These are phyloP conservation scores for bread wheat (Triticum aestivum) DNA, from an alignment of 176 grass and related monocot genomes.

Conservation along the genomic window IWGSC_CS_RefSeq_v2.1 NC_057808.1:51014249-51014748, in stretches of 20 bases:
- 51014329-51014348: background rate
- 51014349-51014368: background rate
- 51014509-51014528: constrained; percentile 34
- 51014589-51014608: constrained; percentile 47
- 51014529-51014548: constrained; percentile 37
- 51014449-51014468: constrained; percentile 48
- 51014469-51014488: constrained; percentile 40
- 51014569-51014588: constrained; percentile 37
- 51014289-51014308: background rate
- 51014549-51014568: constrained; percentile 20
- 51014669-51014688: constrained; percentile 75
- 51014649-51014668: constrained; percentile 85
- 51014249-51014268: background rate
- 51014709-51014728: constrained; percentile 79
- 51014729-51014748: constrained; percentile 81
- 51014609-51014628: constrained; percentile 61
- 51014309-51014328: background rate
- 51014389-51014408: constrained; percentile 63
- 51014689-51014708: constrained; percentile 83
- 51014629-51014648: constrained; percentile 61
- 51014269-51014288: background rate
- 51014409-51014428: constrained; percentile 72
- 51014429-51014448: constrained; percentile 58
- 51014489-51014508: constrained; percentile 37
- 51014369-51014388: constrained; percentile 31